Conservation (phyloP, 2,329 filamentous ascomycete species). For the Tricladium varicosporioides region DNA sequence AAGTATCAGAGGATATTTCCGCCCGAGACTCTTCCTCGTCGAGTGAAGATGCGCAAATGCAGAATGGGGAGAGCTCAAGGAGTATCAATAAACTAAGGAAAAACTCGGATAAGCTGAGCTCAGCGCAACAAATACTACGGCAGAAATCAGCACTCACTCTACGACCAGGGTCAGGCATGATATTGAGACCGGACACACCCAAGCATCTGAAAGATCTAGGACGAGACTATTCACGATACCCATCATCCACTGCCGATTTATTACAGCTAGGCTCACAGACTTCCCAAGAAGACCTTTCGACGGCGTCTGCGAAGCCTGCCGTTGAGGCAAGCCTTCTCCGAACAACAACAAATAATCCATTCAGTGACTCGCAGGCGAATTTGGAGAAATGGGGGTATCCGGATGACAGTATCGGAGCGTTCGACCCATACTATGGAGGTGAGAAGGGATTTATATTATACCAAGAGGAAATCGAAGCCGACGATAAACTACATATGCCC, state of each 20-base stretch:
- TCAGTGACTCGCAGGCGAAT: constrained; percentile 28
- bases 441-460: constrained; percentile 41
- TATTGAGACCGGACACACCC: constrained; percentile 14
- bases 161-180: not conserved
- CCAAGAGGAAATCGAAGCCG: constrained; percentile 48
- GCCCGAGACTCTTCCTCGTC: constrained; percentile 21
- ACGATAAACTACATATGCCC: constrained; percentile 54
- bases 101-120: constrained; percentile 14
- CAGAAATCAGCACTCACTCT: constrained; percentile 21
- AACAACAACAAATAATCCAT: constrained; percentile 22
- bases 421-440: constrained; percentile 41
- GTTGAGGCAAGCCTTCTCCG: constrained; percentile 3
- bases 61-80: constrained; percentile 5
- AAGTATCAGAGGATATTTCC: constrained; percentile 4
- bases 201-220: constrained; percentile 28
- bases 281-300: no score
- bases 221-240: constrained; percentile 34
- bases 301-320: no score
- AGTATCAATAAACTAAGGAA: constrained; percentile 4
- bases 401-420: constrained; percentile 46
- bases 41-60: constrained; percentile 11
- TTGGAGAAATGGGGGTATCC: constrained; percentile 40
- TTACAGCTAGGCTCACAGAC: no score
- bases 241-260: constrained; percentile 15
- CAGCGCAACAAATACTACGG: constrained; percentile 21